Evolutionary conservation across 2,329 filamentous ascomycete species (phyloP).

Genomic region (Geosmithia morbida): DNA sequence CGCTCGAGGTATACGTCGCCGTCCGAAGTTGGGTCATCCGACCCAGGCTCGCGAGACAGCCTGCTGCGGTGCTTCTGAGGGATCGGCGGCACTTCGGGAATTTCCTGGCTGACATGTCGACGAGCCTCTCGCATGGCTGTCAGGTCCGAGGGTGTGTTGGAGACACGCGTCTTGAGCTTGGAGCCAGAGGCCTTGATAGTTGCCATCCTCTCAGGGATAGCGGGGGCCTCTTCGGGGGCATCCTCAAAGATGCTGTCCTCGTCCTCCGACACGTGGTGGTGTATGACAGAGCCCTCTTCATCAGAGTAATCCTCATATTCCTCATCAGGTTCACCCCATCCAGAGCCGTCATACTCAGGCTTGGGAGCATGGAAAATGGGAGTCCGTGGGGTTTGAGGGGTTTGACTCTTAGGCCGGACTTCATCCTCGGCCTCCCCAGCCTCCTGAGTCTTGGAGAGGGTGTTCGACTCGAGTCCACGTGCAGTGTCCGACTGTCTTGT

Average conservation of each 20-base stretch:
- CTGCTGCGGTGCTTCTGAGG: conserved; percentile 45
- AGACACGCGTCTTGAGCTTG: conserved; percentile 77
- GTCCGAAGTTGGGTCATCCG: neutral
- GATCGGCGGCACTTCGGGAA: conserved; percentile 43
- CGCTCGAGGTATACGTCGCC: conserved; percentile 36
- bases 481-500: conserved; percentile 23
- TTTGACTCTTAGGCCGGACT: neutral
- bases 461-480: conserved; percentile 28
- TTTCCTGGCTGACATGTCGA: conserved; percentile 68
- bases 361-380: conserved; percentile 26
- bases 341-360: conserved; percentile 48
- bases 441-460: conserved; percentile 25
- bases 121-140: conserved; percentile 75
- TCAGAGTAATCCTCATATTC: conserved; percentile 28
- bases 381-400: conserved; percentile 32
- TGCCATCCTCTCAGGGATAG: conserved; percentile 67
- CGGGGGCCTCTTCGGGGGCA: conserved; percentile 36
- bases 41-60: conserved; percentile 25
- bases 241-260: conserved; percentile 18
- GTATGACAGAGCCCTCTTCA: conserved; percentile 70
- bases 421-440: conserved; percentile 9
- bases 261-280: conserved; percentile 43
- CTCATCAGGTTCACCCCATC: conserved; percentile 40
- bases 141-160: conserved; percentile 74
- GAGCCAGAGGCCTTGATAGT: conserved; percentile 83